Conservation (phyloP, 2,329 filamentous ascomycete genomes). For the Stagonosporopsis chrysanthemi region DNA sequence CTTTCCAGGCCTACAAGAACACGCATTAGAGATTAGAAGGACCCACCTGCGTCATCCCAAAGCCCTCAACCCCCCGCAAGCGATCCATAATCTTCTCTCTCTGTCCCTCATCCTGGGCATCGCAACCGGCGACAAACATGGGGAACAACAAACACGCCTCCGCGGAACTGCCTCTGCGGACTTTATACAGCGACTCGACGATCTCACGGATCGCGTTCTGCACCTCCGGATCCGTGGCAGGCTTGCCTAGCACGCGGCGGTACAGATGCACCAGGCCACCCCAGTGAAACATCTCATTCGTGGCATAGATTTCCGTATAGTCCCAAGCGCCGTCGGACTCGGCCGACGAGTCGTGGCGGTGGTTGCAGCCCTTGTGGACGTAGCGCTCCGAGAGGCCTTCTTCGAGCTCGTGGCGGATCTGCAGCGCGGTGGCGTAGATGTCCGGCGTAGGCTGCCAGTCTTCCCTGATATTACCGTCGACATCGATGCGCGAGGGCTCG, state of each 20-base stretch:
- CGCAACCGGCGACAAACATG: constrained; percentile 83
- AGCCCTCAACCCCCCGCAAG: constrained; percentile 71
- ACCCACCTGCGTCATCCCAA: constrained; percentile 77
- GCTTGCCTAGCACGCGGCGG: constrained; percentile 72
- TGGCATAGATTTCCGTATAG: constrained; percentile 70
- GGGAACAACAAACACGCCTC: constrained; percentile 81
- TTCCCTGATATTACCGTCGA: constrained; percentile 57
- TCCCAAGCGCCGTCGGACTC: constrained; percentile 61
- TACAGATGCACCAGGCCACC: constrained; percentile 79
- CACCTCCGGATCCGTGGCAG: constrained; percentile 65
- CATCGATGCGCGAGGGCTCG: constrained; percentile 69
- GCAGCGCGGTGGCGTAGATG: constrained; percentile 64
- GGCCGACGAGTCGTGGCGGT: constrained; percentile 42
- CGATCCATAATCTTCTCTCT: constrained; percentile 69
- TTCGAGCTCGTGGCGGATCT: constrained; percentile 67
- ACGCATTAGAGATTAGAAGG: neutral
- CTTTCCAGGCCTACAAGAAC: neutral
- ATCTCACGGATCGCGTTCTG: constrained; percentile 70
- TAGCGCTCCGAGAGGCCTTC: constrained; percentile 55
- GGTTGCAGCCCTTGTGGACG: constrained; percentile 53
- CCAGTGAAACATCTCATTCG: constrained; percentile 81
- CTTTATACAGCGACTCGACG: constrained; percentile 66
- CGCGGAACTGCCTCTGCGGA: constrained; percentile 71
- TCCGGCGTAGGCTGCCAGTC: constrained; percentile 67
- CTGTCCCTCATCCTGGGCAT: constrained; percentile 65